phyloP scores from a whole-genome alignment of 148 eudicot genomes.

The Diospyros kaki region DNA sequence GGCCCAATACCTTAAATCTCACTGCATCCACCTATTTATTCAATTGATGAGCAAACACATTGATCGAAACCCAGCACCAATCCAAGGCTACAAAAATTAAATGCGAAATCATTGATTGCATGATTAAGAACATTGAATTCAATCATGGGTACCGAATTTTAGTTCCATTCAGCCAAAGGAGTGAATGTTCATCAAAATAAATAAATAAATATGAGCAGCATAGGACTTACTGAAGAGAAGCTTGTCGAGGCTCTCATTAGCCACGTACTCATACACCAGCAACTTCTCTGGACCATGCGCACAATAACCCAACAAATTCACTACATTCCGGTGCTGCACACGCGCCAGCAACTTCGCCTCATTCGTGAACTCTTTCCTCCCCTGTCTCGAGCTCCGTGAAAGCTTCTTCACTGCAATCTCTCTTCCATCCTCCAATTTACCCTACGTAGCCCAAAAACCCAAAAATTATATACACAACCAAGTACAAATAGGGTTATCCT shows the following conservation, averaged over 20 bases:
- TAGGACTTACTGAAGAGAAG: constrained; percentile 77
- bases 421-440: constrained; percentile 80
- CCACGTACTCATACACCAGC: constrained; percentile 86
- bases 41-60: neutral
- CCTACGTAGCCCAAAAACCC: constrained; percentile 36
- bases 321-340: constrained; percentile 92
- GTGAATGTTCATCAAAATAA: neutral
- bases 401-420: constrained; percentile 85
- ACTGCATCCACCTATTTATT: constrained; percentile 1
- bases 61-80: constrained; percentile 4
- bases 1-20: neutral
- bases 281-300: constrained; percentile 65
- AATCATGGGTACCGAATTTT: neutral
- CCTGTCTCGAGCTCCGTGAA: constrained; percentile 66
- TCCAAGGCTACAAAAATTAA: neutral
- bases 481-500: neutral
- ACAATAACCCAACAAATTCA: constrained; percentile 84
- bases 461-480: constrained; percentile 3
- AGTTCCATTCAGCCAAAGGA: neutral
- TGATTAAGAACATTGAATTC: too few relatives aligned
- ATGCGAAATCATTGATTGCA: neutral
- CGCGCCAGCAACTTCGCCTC: constrained; percentile 87
- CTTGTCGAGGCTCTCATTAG: constrained; percentile 89
- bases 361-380: constrained; percentile 73
- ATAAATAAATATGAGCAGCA: neutral